phyloP scores from a whole-genome alignment of 352 stramenopile genomes.

The Globisporangium lucens region DNA sequence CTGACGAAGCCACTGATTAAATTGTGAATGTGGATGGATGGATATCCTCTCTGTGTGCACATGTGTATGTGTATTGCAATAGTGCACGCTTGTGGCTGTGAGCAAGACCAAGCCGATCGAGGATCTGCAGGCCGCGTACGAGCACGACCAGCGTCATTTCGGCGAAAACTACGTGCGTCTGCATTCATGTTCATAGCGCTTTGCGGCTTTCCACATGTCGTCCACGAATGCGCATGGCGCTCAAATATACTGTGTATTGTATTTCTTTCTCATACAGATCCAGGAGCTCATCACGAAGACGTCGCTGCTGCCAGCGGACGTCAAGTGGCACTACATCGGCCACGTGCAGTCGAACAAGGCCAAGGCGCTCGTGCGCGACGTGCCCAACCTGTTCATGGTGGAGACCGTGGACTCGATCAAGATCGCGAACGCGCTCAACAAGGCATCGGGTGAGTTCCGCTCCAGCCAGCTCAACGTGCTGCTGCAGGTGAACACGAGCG shows the following conservation, averaged over 20 bases:
- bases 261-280: conserved; percentile 36
- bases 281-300: conserved; percentile 97
- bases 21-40: background rate
- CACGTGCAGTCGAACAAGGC: conserved; percentile 98
- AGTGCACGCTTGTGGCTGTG: conserved; percentile 89
- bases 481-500: conserved; percentile 98
- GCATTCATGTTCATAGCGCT: too few species aligned
- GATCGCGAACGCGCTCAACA: conserved; percentile 95
- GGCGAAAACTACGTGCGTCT: conserved; percentile 96
- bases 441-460: conserved; percentile 66
- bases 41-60: background rate
- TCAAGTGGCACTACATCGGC: conserved; percentile 99
- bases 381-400: conserved; percentile 93
- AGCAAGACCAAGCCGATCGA: conserved; percentile 94
- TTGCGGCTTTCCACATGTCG: too few species aligned
- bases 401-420: conserved; percentile 97
- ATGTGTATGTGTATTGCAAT: background rate
- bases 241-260: background rate
- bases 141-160: conserved; percentile 93
- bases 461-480: conserved; percentile 89
- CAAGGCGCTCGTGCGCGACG: conserved; percentile 87
- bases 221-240: background rate
- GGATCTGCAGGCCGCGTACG: conserved; percentile 87
- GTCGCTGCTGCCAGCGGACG: conserved; percentile 75
- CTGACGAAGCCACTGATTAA: background rate